Conservation (phyloP, 2,329 filamentous ascomycete genomes). For the Tolypocladium endophyticum region DNA sequence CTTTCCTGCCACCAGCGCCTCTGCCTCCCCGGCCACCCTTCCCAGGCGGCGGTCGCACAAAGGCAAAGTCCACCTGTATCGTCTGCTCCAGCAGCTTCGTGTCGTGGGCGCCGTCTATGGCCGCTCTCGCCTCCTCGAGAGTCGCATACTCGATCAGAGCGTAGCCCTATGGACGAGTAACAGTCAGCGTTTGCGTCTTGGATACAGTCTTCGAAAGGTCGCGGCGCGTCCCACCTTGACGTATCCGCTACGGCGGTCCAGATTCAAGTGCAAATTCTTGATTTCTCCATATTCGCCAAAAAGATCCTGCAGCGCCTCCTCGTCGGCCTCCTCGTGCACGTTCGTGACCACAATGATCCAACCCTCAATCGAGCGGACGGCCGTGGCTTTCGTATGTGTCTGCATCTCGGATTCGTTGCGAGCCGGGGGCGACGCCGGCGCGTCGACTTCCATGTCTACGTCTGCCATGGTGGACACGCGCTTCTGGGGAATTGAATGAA, state of each 20-base stretch:
- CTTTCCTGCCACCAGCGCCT: conserved; percentile 27
- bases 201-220: not conserved
- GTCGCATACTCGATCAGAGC: conserved; percentile 78
- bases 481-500: not conserved
- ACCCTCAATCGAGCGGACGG: conserved; percentile 78
- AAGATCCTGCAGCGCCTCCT: conserved; percentile 71
- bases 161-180: conserved; percentile 52
- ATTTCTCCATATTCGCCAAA: conserved; percentile 81
- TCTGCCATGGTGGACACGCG: conserved; percentile 34
- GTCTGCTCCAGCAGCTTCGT: conserved; percentile 75
- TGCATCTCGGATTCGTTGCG: conserved; percentile 54
- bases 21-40: conserved; percentile 27
- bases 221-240: conserved; percentile 53
- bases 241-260: conserved; percentile 74
- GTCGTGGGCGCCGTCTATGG: conserved; percentile 68
- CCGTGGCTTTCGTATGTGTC: conserved; percentile 63
- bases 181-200: not conserved
- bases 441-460: conserved; percentile 50
- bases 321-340: conserved; percentile 77
- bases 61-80: conserved; percentile 73
- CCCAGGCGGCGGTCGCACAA: conserved; percentile 65
- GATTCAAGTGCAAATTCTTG: conserved; percentile 75
- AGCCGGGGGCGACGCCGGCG: conserved; percentile 25
- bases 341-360: conserved; percentile 86
- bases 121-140: conserved; percentile 67